Conservation (phyloP, 2,329 filamentous ascomycete species). For the Alternaria tenuissima region DNA sequence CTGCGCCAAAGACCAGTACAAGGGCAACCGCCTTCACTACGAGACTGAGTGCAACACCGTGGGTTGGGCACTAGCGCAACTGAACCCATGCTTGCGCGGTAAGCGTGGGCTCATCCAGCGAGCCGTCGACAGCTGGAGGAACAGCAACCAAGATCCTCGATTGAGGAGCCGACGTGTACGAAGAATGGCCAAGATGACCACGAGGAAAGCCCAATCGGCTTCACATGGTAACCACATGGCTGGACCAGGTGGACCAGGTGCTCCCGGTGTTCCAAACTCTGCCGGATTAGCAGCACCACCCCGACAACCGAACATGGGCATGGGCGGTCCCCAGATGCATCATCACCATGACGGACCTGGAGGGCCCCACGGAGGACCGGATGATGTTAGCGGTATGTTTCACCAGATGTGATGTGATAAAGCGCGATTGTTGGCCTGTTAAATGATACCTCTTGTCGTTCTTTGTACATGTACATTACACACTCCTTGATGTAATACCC, state of each 20-base stretch:
- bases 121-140: slow-evolving; percentile 97
- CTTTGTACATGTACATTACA: slow-evolving; percentile 54
- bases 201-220: slow-evolving; percentile 74
- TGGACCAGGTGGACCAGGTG: slow-evolving; percentile 67
- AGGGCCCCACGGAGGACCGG: slow-evolving; percentile 70
- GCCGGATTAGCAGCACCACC: slow-evolving; percentile 66
- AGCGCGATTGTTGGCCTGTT: slow-evolving; percentile 49
- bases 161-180: slow-evolving; percentile 90
- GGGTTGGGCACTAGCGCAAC: slow-evolving; percentile 96
- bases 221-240: slow-evolving; percentile 71
- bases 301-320: slow-evolving; percentile 72
- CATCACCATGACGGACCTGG: slow-evolving; percentile 80
- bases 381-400: slow-evolving; percentile 97
- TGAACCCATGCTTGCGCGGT: slow-evolving; percentile 89
- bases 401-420: slow-evolving; percentile 77
- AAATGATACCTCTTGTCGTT: slow-evolving; percentile 54
- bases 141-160: slow-evolving; percentile 96
- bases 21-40: slow-evolving; percentile 93
- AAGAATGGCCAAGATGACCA: slow-evolving; percentile 95
- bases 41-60: slow-evolving; percentile 99
- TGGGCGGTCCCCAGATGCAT: slow-evolving; percentile 70
- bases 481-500: slow-evolving; percentile 55
- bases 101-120: slow-evolving; percentile 96
- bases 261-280: slow-evolving; percentile 70
- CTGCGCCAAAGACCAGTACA: slow-evolving; percentile 94